These are phyloP conservation scores for Huntiella omanensis DNA, from an alignment of 2,329 filamentous ascomycete species.

Conservation along the genomic window DNA sequence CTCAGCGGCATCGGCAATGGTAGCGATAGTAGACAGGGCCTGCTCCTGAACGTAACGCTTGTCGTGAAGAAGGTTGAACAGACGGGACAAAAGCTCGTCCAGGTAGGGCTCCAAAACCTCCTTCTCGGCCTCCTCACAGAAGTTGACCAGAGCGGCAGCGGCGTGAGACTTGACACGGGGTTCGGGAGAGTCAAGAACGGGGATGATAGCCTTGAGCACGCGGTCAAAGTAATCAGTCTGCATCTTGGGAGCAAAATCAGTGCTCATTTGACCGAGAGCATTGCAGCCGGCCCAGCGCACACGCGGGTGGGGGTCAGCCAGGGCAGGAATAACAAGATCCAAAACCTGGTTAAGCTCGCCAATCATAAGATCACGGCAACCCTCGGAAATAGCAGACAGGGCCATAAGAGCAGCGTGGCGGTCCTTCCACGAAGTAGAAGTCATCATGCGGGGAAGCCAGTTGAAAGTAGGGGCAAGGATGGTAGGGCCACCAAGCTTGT, in stretches of 20 bases:
- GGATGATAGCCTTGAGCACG: constrained; percentile 79
- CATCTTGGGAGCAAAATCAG: constrained; percentile 95
- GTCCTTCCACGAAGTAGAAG: constrained; percentile 83
- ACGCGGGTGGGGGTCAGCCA: constrained; percentile 77
- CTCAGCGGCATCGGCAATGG: constrained; percentile 95
- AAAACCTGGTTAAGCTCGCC: constrained; percentile 86
- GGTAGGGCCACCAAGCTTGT: constrained; percentile 89
- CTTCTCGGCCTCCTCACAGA: constrained; percentile 96
- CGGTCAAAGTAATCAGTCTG: constrained; percentile 84
- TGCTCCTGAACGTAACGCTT: constrained; percentile 97
- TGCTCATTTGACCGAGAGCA: constrained; percentile 98
- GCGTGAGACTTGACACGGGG: constrained; percentile 92
- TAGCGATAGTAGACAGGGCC: constrained; percentile 91
- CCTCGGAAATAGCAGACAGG: constrained; percentile 94
- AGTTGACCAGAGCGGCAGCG: constrained; percentile 94
- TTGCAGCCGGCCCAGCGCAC: constrained; percentile 97
- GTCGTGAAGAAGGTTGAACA: constrained; percentile 74
- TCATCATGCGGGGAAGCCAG: constrained; percentile 97
- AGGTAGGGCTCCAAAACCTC: constrained; percentile 80
- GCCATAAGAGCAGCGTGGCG: constrained; percentile 95
- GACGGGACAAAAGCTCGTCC: constrained; percentile 64
- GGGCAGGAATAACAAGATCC: constrained; percentile 79
- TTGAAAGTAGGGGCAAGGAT: constrained; percentile 85
- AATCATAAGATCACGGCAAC: constrained; percentile 88
- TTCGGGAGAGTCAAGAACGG: constrained; percentile 75